Evolutionary conservation across 1,139 yeast genomes (phyloP), one percentile per base, ranked within the genome.

Genomic region (Zygosaccharomyces pseudobailii): DNA sequence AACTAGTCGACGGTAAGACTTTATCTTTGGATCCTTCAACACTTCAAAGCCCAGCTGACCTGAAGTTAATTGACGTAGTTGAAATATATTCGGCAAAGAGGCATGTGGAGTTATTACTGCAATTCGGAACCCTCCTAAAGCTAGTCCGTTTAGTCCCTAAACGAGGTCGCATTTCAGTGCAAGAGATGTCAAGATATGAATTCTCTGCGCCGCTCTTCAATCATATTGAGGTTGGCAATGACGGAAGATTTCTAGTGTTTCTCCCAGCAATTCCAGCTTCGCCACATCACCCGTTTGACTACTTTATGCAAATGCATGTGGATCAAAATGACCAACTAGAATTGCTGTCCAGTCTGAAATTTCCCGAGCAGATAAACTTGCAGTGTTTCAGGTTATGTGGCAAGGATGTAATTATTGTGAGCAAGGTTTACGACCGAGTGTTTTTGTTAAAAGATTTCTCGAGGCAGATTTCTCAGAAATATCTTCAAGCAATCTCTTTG

Each of bases 1-100:
- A 60, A 43, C 40, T 61, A 24, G 53, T 50, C 7, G 59, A 57
- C 45, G 65, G 66, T 7, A 61, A 57, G 44, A 43, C 50, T 1
- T 38, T 58, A 36, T 25, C 54, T 3, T 44, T 62, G 20, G 53
- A 56, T 36, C 46, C 54, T 13, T 19, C 47, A 21, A 47, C 51
- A 17, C 51, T 53, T 17, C 40, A 32, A 24, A 44, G 44, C 25
- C 33, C 47, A 21, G 39, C 36, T 10, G 36, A 41, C n/a, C 35
- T 28, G 19, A 43, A 41, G 22, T 38, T 57, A 4, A 31, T 46
- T 4, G 48, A 51, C 37, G 44, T 53, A 3, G 49, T 52, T 5
- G 57, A 52, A 36, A 17, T 50, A 6, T 51, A 53, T 6, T 19
- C 33, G 13, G 33, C 10, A 6, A 24, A 20, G 6, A 27, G 32